Evolutionary conservation across 202 grass and related monocot genomes (phyloP).

Genomic region (Saccharum hybrid): DNA sequence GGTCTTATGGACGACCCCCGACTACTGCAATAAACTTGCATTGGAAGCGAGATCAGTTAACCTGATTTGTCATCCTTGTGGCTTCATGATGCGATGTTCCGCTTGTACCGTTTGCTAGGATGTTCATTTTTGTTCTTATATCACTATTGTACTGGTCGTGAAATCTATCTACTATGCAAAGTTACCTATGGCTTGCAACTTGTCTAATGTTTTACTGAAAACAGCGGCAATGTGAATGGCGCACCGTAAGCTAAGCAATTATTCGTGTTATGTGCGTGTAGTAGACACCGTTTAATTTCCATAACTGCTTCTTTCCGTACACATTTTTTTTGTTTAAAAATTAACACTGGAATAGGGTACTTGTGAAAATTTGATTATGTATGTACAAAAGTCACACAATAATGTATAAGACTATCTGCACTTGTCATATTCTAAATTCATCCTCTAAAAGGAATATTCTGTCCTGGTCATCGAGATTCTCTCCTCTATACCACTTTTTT

Average conservation of each 20-base stretch:
- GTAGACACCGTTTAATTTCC: no score
- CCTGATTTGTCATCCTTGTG: constrained; percentile 60
- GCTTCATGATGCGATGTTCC: constrained; percentile 61
- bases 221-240: not conserved
- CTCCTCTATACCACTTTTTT: no score
- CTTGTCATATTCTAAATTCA: no score
- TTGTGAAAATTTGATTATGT: no score
- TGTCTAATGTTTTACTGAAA: not conserved
- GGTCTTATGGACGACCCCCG: constrained; percentile 13
- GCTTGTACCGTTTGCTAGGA: constrained; percentile 52
- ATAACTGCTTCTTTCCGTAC: no score
- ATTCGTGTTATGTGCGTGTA: not conserved
- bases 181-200: not conserved
- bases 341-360: no score
- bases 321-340: no score
- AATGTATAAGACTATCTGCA: no score
- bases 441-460: no score
- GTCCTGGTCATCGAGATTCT: no score
- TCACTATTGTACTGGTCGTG: constrained; percentile 21
- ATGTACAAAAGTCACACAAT: no score
- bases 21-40: constrained; percentile 54
- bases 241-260: not conserved
- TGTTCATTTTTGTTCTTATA: not conserved
- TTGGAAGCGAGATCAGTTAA: constrained; percentile 65
- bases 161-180: constrained; percentile 39